Conservation (phyloP, 257 asterid species). For the Verbena officinalis region DNA sequence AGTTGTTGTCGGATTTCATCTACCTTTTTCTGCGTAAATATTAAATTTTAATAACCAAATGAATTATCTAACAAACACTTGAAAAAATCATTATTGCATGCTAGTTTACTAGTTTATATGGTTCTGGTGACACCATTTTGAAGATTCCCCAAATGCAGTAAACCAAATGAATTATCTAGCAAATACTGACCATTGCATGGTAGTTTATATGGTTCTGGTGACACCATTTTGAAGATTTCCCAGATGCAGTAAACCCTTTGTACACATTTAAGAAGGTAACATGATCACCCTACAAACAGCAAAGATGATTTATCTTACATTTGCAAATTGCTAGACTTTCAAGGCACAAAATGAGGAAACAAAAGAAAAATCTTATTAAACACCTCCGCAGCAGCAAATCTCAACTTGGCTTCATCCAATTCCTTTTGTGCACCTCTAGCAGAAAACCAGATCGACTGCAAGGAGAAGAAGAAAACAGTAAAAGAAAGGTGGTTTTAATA, state of each 20-base stretch:
- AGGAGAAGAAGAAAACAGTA: background rate
- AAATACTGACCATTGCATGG: conserved; percentile 80
- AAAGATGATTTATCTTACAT: conserved; percentile 1
- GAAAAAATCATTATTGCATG: conserved; percentile 19
- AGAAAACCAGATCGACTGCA: conserved; percentile 91
- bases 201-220: conserved; percentile 88
- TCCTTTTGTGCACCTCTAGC: conserved; percentile 81
- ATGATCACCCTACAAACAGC: conserved; percentile 85
- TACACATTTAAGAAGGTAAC: conserved; percentile 86
- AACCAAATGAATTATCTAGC: too few relatives aligned
- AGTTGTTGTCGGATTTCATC: conserved; percentile 79
- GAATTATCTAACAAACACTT: conserved; percentile 14
- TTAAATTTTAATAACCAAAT: too few relatives aligned
- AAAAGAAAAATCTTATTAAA: conserved; percentile 11
- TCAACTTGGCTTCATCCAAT: conserved; percentile 85
- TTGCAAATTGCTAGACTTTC: conserved; percentile 14
- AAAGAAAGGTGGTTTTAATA: background rate
- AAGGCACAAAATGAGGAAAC: background rate
- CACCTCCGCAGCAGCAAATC: conserved; percentile 98
- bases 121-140: conserved; percentile 96
- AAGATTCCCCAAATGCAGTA: conserved; percentile 75
- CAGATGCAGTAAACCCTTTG: conserved; percentile 82
- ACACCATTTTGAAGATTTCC: conserved; percentile 94
- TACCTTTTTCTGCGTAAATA: conserved; percentile 72
- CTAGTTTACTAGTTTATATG: conserved; percentile 83